Evolutionary conservation across 225 moss, liverwort and hornwort species (phyloP).

Genomic region (Asterella californica): DNA sequence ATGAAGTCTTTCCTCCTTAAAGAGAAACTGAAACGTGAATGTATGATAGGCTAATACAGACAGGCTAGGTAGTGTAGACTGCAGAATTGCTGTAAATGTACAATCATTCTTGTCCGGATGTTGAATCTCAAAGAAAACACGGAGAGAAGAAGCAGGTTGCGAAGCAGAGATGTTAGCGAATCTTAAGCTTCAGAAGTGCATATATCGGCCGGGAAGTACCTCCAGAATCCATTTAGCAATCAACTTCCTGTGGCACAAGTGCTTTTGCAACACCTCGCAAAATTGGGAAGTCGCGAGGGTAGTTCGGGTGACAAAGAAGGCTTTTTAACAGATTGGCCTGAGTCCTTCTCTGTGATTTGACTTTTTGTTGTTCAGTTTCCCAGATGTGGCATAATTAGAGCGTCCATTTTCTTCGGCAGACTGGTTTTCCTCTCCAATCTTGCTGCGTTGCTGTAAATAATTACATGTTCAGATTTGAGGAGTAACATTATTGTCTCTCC

Average conservation of each 20-base stretch:
- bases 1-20: not conserved
- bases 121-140: not conserved
- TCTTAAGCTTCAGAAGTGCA: not conserved
- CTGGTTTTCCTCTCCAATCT: not conserved
- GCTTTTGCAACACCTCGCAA: not conserved
- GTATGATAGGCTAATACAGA: not conserved
- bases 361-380: not conserved
- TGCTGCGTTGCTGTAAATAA: slow-evolving; percentile 10
- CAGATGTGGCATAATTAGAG: not conserved
- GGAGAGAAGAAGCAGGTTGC: not conserved
- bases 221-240: not conserved
- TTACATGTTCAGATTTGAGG: not conserved
- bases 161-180: not conserved
- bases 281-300: not conserved
- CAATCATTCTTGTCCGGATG: not conserved
- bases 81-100: not conserved
- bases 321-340: not conserved
- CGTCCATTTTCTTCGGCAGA: not conserved
- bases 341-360: too few relatives aligned
- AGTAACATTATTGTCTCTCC: too few relatives aligned
- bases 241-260: not conserved
- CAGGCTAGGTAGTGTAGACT: not conserved
- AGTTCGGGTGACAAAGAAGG: not conserved
- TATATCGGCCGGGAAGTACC: not conserved
- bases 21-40: too few relatives aligned